Evolutionary conservation across 768 basidiomycete species (phyloP).

Genomic region (Gloeopeniophorella convolvens): DNA sequence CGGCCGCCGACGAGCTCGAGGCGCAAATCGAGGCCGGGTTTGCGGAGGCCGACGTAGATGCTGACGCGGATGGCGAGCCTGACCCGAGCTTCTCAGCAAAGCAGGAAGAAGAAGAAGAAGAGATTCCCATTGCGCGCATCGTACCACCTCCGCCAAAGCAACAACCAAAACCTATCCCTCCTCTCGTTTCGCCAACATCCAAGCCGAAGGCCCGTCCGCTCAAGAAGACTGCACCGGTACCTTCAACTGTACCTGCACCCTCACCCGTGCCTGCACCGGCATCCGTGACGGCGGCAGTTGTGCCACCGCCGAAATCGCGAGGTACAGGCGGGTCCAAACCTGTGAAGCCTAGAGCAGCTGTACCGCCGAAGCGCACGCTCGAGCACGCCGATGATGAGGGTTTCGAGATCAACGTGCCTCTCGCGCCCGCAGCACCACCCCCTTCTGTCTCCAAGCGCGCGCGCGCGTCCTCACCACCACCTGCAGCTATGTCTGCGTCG

Average conservation of each 20-base stretch:
- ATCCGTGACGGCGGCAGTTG: not conserved
- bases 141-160: conserved; percentile 1
- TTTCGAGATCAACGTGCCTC: conserved; percentile 43
- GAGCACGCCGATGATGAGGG: conserved; percentile 40
- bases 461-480: conserved; percentile 22
- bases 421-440: conserved; percentile 31
- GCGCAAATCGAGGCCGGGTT: conserved; percentile 23
- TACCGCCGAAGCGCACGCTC: conserved; percentile 14
- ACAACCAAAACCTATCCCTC: not conserved
- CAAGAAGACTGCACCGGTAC: conserved; percentile 18
- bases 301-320: not conserved
- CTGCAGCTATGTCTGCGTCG: conserved; percentile 26
- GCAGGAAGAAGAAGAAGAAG: not conserved
- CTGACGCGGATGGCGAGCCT: conserved; percentile 30
- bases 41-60: conserved; percentile 22
- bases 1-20: conserved; percentile 23
- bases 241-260: conserved; percentile 15
- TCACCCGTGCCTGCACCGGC: not conserved
- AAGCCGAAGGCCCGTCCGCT: conserved; percentile 5
- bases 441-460: too few species aligned
- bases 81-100: conserved; percentile 23
- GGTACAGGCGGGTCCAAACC: not conserved
- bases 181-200: not conserved
- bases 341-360: not conserved
- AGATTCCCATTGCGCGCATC: conserved; percentile 8